Evolutionary conservation across 2,329 filamentous ascomycete genomes (phyloP), one percentile per base, ranked within the genome.

Genomic region (Davidsoniella eucalypti): DNA sequence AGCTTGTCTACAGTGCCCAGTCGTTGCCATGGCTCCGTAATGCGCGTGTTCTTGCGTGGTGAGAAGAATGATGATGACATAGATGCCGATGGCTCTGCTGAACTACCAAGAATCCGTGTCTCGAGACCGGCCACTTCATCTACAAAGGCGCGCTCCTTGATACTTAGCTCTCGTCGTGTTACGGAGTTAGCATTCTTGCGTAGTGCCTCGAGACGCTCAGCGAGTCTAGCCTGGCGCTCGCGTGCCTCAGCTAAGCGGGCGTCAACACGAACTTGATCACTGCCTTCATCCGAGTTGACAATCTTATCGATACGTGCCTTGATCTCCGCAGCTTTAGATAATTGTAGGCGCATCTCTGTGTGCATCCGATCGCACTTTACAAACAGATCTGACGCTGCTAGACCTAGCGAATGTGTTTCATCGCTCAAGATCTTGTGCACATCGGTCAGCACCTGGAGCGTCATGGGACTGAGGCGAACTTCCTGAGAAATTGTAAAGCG

Each of bases 371-470:
- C 74, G 54, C 82, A 85, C 50, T 79, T 73, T 23, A 79, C 70
- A 64, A 87, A 88, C 5, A 88, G 68, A 57, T 87, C 82, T 1
- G 82, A 76, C 1, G 81, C 83, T 1, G 81, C 83, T 41, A 75
- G 67, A 14, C 82, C 82, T 9, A 88, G 69, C 9, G 70, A 70
- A 56, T 82, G 71, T 0, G 82, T 86, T 62, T 88, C 82, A 8
- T 74, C 72, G 54, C 78, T 78, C 5, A 88, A 68, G 4, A 84
- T 68, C 59, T 82, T 78, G 61, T 90, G 84, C 0, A 78, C 78
- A 53, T 84, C 78, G 25, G 81, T 83, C 56, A 90, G 75, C 37
- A 86, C 70, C 55, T 80, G 74, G 16, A 88, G 69, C 2, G 82
- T 84, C 18, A 82, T 75, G 10, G 82, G 77, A 18, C 80, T 84